Evolutionary conservation across 1,284 basidiomycete species (phyloP).

Genomic region (Xerocomus cyaneibrunnescens): DNA sequence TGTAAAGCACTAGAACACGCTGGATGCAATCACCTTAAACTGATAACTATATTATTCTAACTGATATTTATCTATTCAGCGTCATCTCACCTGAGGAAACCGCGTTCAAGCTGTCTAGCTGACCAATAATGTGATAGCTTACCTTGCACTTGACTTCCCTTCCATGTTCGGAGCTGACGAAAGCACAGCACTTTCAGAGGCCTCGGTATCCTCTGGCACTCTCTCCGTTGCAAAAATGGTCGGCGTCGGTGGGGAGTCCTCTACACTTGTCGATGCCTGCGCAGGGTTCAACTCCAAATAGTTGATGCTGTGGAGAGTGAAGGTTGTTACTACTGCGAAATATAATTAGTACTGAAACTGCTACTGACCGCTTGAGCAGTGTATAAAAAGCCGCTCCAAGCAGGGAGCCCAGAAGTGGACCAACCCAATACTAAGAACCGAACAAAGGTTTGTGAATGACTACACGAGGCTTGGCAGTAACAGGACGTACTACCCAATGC

Average conservation of each 20-base stretch:
- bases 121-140: background rate
- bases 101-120: background rate
- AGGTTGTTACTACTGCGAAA: background rate
- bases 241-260: slow-evolving; percentile 27
- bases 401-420: slow-evolving; percentile 59
- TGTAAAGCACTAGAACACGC: slow-evolving; percentile 27
- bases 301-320: slow-evolving; percentile 22
- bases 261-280: slow-evolving; percentile 30
- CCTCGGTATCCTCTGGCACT: slow-evolving; percentile 7
- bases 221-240: slow-evolving; percentile 14
- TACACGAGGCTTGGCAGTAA: background rate
- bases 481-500: slow-evolving; percentile 62
- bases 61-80: background rate
- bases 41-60: background rate
- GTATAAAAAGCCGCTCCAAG: slow-evolving; percentile 58
- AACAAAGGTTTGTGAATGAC: background rate
- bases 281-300: slow-evolving; percentile 33
- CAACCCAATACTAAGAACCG: slow-evolving; percentile 53
- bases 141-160: background rate
- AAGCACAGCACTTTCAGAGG: background rate
- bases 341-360: background rate
- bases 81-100: background rate
- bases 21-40: background rate
- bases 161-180: background rate
- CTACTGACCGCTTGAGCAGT: slow-evolving; percentile 54